Evolutionary conservation across 169 alveolate species (phyloP), one percentile per base, ranked within the genome.

Genomic region (Amoebophrya sp.): DNA sequence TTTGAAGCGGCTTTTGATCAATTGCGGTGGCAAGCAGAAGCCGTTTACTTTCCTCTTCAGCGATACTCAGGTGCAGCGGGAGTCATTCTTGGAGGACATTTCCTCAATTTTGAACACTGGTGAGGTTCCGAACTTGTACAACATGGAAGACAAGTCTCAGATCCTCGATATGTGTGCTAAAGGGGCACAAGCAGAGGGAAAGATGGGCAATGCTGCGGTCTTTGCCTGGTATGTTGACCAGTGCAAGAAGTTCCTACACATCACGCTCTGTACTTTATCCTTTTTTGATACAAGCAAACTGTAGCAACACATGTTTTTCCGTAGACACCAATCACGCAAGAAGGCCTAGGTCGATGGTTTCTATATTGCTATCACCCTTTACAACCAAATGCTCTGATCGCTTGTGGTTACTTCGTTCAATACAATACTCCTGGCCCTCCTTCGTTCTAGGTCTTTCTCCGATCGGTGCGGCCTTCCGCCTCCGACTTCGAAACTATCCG

Each of bases 401-500:
- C n/a, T n/a, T n/a, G n/a, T n/a, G n/a, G n/a, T n/a, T n/a, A n/a
- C n/a, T n/a, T n/a, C n/a, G n/a, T n/a, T n/a, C n/a, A n/a, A n/a
- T n/a, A n/a, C n/a, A n/a, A n/a, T n/a, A n/a, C 65, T 12, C 65
- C 6, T 47, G 29, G 65, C 18, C 65, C 65, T 47, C 65, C 65
- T 12, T 18, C 83, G 18, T 36, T 12, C 83, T 36, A 65, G 94
- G 96, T 26, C 97, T 98, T 98, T 97, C 99, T 91, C 99, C 99
- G 55, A 98, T 97, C 47, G 98, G 98, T 41, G 95, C 97, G 78
- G 97, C 96, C 92, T 97, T 97, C 97, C 97, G 99, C 93, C 98
- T 96, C 92, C 96, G 99, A 94, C 96, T 97, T 93, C 96, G 98
- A 78, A 97, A 96, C 93, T 98, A 97, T 98, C 99, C 99, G 24